These are phyloP conservation scores for Balamuthia mandrillaris DNA, from an alignment of 208 protist genomes.

Conservation along the genomic window DNA sequence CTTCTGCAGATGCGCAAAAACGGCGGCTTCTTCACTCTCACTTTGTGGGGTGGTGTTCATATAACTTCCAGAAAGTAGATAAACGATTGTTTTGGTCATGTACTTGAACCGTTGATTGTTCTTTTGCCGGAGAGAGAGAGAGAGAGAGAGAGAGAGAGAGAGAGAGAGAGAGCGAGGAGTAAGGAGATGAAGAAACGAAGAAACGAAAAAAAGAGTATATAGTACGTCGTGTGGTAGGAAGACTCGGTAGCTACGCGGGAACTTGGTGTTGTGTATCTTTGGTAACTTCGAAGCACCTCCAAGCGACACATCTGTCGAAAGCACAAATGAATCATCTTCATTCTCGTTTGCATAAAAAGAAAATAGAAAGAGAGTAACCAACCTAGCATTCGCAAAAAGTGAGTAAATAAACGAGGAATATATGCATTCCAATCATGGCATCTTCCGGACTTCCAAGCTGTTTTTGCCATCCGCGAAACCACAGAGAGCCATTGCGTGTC, in stretches of 20 bases:
- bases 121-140: not conserved
- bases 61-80: not conserved
- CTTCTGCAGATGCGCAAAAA: not conserved
- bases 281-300: not conserved
- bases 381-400: not conserved
- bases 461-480: not conserved
- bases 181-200: not conserved
- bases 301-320: not conserved
- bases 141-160: not conserved
- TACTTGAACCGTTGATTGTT: not conserved
- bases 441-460: not conserved
- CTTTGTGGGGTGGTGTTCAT: not conserved
- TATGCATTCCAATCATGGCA: not conserved
- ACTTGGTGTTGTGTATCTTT: not conserved
- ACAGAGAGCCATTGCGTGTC: slow-evolving; percentile 5
- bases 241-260: not conserved
- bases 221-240: not conserved
- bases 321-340: not conserved
- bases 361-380: not conserved
- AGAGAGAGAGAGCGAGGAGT: not conserved
- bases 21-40: not conserved
- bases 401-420: not conserved
- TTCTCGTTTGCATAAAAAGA: not conserved
- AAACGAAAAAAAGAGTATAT: not conserved
- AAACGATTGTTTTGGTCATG: not conserved